Percentiles rank a stretch among this genome's conserved stretches.
Evolutionary conservation across 2,329 filamentous ascomycete genomes (phyloP).

Genomic region (Acarospora socialis): DNA sequence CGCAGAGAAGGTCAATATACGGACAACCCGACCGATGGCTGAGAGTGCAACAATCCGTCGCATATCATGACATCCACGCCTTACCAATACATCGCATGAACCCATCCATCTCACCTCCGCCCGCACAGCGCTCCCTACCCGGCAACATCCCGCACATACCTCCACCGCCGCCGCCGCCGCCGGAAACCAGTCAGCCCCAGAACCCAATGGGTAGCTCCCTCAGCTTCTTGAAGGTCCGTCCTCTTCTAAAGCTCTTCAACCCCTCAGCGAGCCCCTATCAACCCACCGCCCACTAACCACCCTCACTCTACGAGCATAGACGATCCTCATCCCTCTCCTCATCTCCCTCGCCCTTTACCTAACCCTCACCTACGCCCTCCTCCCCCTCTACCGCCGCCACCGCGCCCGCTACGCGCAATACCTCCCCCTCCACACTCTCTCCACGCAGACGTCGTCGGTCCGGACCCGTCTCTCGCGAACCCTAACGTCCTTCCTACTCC

Average conservation of each 20-base stretch:
- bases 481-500: conserved; percentile 11
- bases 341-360: conserved; percentile 58
- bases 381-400: conserved; percentile 57
- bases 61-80: too few species aligned
- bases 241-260: not conserved
- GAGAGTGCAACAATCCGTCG: too few species aligned
- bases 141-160: conserved; percentile 6
- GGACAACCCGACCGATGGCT: too few species aligned
- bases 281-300: conserved; percentile 14
- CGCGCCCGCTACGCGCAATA: conserved; percentile 60
- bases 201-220: conserved; percentile 20
- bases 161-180: conserved; percentile 13
- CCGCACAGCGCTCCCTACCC: conserved; percentile 13
- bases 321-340: conserved; percentile 53
- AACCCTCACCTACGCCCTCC: conserved; percentile 46
- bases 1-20: too few species aligned
- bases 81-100: too few species aligned
- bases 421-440: conserved; percentile 47
- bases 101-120: too few species aligned
- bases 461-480: conserved; percentile 11
- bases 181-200: conserved; percentile 15
- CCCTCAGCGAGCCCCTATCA: conserved; percentile 15
- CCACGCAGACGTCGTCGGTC: conserved; percentile 36
- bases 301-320: conserved; percentile 37
- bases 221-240: conserved; percentile 20